Base-by-base conservation (phyloP, 2,329 filamentous ascomycete species). In the Microascus cirrosus region DNA sequence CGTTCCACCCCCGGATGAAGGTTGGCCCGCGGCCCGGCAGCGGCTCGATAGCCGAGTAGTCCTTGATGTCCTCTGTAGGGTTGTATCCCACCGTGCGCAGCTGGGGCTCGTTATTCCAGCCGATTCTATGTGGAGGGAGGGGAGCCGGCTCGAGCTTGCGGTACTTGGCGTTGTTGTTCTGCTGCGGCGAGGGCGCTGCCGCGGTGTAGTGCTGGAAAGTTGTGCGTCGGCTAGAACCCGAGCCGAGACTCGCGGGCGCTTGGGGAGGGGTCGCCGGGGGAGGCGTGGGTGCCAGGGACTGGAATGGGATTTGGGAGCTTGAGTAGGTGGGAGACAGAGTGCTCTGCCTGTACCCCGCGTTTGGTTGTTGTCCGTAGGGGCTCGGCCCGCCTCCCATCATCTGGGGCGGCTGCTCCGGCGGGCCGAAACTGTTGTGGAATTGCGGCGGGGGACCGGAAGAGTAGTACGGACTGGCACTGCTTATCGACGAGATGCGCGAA, bases 111-210 rank as follows among this genome's bases (percentile, higher is more conserved):
- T 71, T 70, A 7, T 68, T 65, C 66, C 74, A 77, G 60, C 73
- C 73, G 51, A 74, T 72, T 13, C 75, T 69, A 64, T 80, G 79
- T 34, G 78, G 72, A 7, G 79, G 75, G 25, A 80, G 73, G 0
- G 80, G 80, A 0, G 81, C 81, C 11, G 81, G 81, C 60, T 82
- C 80, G 45, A 84, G 76, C 67, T 81, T 82, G 53, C 80, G 75
- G 63, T 81, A 83, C 63, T 81, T 80, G 25, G 67, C 51, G 51
- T 54, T 62, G 15, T 65, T 63, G 22, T 54, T 35, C 45, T 54
- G 28, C 50, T 24, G 52, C 18, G 52, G 52, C 52, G 34, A 35
- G 52, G 52, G 52, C 7, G 20, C 28, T 6, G 45, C 28, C 18
- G 45, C 20, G 2, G 20, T 28, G 24, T 51, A 36, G 22, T 51